Percentiles rank a stretch among this genome's conserved stretches.
Conservation (phyloP, 2,329 filamentous ascomycete species). For the Verticillium zaregamsianum region DNA sequence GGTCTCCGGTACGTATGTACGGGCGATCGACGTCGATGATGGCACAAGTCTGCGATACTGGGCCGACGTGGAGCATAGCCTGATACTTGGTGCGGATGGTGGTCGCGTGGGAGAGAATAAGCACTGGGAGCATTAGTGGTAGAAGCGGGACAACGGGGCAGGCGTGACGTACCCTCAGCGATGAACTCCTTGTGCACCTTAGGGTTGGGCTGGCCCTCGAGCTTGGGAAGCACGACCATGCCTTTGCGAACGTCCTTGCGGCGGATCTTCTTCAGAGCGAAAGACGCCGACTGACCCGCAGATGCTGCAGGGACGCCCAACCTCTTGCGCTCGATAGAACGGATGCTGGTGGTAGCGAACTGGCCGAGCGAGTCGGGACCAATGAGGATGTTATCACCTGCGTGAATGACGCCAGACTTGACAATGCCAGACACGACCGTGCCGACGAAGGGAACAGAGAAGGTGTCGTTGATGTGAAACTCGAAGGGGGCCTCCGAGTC, state of each 20-base stretch:
- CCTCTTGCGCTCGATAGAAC: conserved; percentile 91
- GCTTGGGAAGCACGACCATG: conserved; percentile 90
- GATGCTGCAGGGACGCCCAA: conserved; percentile 83
- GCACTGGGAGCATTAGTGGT: conserved; percentile 46
- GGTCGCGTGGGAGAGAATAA: conserved; percentile 92
- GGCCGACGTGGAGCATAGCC: conserved; percentile 95
- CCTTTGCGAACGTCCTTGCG: conserved; percentile 94
- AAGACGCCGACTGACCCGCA: conserved; percentile 88
- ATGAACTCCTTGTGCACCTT: conserved; percentile 75
- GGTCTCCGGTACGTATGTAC: conserved; percentile 89
- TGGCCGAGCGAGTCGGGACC: conserved; percentile 89
- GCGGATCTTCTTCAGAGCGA: conserved; percentile 82
- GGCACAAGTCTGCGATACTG: conserved; percentile 90
- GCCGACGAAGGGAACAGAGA: conserved; percentile 94
- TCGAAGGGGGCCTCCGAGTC: conserved; percentile 85
- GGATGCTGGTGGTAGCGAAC: conserved; percentile 80
- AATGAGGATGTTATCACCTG: conserved; percentile 83
- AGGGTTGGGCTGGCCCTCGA: conserved; percentile 64
- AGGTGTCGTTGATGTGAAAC: conserved; percentile 95
- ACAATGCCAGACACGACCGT: conserved; percentile 95
- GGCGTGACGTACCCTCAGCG: conserved; percentile 57
- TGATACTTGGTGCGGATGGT: conserved; percentile 97
- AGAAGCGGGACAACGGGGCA: background rate
- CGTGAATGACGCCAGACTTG: conserved; percentile 80
- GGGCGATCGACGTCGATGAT: conserved; percentile 98